Conservation (phyloP, 495 filamentous ascomycete genomes). For the Penicillium salamii region DNA sequence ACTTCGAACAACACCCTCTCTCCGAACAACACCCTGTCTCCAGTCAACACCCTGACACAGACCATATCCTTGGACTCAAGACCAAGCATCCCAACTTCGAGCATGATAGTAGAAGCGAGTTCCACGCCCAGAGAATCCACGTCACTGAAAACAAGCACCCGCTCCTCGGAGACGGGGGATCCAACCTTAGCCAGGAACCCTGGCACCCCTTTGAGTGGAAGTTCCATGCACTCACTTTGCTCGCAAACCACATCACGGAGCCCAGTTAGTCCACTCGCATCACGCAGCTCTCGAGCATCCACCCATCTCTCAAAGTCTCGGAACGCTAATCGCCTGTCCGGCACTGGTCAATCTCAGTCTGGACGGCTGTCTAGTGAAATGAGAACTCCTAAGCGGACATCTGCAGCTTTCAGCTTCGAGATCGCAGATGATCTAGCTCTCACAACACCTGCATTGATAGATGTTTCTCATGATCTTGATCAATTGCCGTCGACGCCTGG, state of each 20-base stretch:
- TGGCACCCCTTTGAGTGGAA: no score
- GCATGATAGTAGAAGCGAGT: neutral
- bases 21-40: slow-evolving; percentile 3
- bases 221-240: neutral
- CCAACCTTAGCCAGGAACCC: no score
- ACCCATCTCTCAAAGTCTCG: no score
- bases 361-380: no score
- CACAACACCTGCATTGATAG: neutral
- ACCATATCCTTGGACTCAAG: neutral
- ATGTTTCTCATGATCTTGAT: neutral
- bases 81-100: neutral
- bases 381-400: neutral
- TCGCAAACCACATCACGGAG: neutral
- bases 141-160: neutral
- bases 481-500: neutral
- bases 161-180: slow-evolving; percentile 17
- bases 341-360: no score
- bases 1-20: no score
- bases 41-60: neutral
- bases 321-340: no score
- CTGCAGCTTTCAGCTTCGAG: neutral
- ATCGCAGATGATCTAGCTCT: neutral
- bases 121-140: slow-evolving; percentile 1
- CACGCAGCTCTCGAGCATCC: neutral
- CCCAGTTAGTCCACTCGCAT: neutral